These are phyloP conservation scores for Chlamydomonas sp. DNA, from an alignment of 139 green algal species.

Conservation along the genomic window DNA sequence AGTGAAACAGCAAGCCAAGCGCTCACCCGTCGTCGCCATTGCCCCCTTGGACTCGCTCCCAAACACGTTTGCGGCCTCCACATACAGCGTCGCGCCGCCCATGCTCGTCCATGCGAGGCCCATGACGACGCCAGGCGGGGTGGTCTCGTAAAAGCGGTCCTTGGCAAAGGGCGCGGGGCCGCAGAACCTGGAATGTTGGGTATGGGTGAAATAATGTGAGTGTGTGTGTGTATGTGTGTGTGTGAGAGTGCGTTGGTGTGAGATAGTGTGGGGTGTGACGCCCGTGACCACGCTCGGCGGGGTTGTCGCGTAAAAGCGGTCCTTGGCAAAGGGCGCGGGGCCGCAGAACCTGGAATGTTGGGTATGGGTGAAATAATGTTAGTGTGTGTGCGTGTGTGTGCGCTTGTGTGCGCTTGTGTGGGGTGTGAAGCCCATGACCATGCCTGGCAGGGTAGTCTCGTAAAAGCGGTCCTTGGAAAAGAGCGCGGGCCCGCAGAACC, in stretches of 20 bases:
- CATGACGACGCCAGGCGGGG: slow-evolving; percentile 84
- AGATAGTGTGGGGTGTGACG: slow-evolving; percentile 46
- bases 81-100: slow-evolving; percentile 87
- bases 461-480: slow-evolving; percentile 35
- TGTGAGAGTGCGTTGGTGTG: background rate
- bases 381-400: background rate
- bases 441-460: slow-evolving; percentile 56
- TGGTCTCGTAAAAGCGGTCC: slow-evolving; percentile 38
- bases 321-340: slow-evolving; percentile 51
- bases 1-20: background rate
- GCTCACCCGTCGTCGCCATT: slow-evolving; percentile 26
- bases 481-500: slow-evolving; percentile 79
- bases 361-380: no score
- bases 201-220: no score
- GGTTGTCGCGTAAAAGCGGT: slow-evolving; percentile 36
- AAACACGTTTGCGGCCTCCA: slow-evolving; percentile 76
- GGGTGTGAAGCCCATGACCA: slow-evolving; percentile 88
- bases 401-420: background rate
- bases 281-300: slow-evolving; percentile 90
- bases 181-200: no score
- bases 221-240: background rate
- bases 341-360: no score
- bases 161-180: slow-evolving; percentile 63
- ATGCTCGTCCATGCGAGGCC: slow-evolving; percentile 94
- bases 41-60: slow-evolving; percentile 55